Percentiles rank a stretch among this genome's conserved stretches.
Evolutionary conservation across 768 basidiomycete genomes (phyloP).

Genomic region (Hebeloma cylindrosporum): DNA sequence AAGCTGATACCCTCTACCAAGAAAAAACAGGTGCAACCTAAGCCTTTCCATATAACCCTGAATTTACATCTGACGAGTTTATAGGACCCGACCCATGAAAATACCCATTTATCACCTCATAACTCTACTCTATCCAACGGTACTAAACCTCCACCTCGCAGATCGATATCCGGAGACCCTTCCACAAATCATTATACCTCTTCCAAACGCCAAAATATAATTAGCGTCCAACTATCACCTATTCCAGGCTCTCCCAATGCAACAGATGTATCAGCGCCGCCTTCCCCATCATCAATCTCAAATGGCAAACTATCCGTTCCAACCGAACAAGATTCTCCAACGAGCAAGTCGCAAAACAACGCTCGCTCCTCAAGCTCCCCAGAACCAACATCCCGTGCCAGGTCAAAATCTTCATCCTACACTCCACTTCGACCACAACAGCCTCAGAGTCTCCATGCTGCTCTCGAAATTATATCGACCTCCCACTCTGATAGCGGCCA

Average conservation of each 20-base stretch:
- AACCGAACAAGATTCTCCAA: constrained; percentile 36
- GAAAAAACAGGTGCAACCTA: constrained; percentile 26
- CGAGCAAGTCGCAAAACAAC: constrained; percentile 27
- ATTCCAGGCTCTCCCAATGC: constrained; percentile 70
- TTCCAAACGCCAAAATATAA: constrained; percentile 32
- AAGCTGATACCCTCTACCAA: constrained; percentile 31
- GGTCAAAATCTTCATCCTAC: constrained; percentile 55
- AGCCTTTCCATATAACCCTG: not conserved
- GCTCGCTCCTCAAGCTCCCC: constrained; percentile 25
- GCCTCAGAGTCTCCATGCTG: constrained; percentile 73
- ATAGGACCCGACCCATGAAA: constrained; percentile 9
- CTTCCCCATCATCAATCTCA: constrained; percentile 36
- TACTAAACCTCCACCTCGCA: constrained; percentile 22
- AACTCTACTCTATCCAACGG: constrained; percentile 9
- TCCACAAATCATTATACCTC: constrained; percentile 22
- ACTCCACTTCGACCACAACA: constrained; percentile 53
- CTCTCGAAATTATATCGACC: constrained; percentile 59
- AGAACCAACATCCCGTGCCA: constrained; percentile 44
- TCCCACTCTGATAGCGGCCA: constrained; percentile 44
- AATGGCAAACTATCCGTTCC: constrained; percentile 24
- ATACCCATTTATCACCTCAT: constrained; percentile 12
- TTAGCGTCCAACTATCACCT: constrained; percentile 52
- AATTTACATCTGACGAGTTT: too few species aligned
- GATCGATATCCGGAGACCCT: constrained; percentile 32
- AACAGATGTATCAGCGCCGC: constrained; percentile 60